Base-by-base conservation (phyloP, 768 basidiomycete genomes). In the Amanita fuliginea region DNA sequence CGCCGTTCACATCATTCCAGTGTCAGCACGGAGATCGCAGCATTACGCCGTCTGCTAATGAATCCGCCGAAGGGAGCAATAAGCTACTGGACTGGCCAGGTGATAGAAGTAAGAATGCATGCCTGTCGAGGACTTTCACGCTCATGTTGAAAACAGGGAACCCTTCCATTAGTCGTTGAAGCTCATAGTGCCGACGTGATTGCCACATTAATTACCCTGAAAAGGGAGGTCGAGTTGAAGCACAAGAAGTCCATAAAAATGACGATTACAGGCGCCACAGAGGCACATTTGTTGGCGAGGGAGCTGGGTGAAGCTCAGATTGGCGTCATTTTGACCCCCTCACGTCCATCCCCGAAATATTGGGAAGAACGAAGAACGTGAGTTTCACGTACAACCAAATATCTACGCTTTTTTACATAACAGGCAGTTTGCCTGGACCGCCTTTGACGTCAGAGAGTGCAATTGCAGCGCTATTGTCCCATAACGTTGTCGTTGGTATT, bases 181-280 rank as follows among this genome's bases (percentile, higher is more conserved):
- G 80, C 77, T 2, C 69, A 83, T 54, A 89, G 72, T 56, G 90
- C 87, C 3, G 92, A 94, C 62, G 69, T 86, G 46, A 93, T 94
- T 53, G 87, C 85, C 1, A 78, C 83, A 0, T 63, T 94, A 30
- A 69, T 94, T 39, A 61, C 73, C 21, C 69, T 95, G 49, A 87
- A 86, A 64, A 66, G 66, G 46, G 77, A 86, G 56, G 67, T 83
- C 1, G 81, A 85, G 56, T 51, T 60, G 9, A 63, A 59, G 32
- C 76, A 65, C 14, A 62, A 67, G n/a, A 61, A 56, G 1, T 56
- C 58, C 6, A 70, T 86, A 42, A 72, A 67, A 51, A 55, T 86
- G 60, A 80, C 82, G 3, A 76, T 90, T 53, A 69, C 75, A 10
- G 83, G 84, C 19, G 86, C 70, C 3, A 59, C 75, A 0, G 84